Percentiles rank a stretch among this genome's conserved stretches.
These are phyloP conservation scores for Oryza coarctata DNA, from an alignment of 176 grass and related monocot species.

Conservation along the genomic window DNA sequence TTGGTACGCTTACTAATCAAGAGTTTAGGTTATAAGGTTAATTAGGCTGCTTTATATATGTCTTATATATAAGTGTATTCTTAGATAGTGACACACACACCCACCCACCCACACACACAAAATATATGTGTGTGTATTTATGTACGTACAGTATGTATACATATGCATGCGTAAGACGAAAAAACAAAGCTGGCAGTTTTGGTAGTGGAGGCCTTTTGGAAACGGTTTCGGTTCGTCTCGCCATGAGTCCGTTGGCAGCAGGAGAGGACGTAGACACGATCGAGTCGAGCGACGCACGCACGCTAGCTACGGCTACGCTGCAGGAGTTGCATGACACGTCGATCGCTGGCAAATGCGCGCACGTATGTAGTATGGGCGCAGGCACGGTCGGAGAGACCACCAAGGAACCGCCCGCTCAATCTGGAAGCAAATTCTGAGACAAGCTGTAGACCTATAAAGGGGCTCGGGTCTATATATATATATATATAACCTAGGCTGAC, in stretches of 20 bases:
- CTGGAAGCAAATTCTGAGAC: background rate
- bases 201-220: background rate
- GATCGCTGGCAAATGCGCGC: background rate
- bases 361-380: background rate
- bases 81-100: no score
- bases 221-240: conserved; percentile 29
- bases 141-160: no score
- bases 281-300: background rate
- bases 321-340: background rate
- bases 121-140: no score
- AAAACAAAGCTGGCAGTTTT: background rate
- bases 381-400: conserved; percentile 1
- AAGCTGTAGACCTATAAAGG: no score
- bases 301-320: background rate
- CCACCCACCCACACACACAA: no score
- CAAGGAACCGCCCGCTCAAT: conserved; percentile 21
- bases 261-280: background rate
- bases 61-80: no score
- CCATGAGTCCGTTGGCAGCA: background rate
- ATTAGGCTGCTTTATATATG: background rate
- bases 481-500: no score
- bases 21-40: background rate
- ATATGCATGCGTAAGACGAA: no score
- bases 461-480: no score
- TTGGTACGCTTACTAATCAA: background rate